Evolutionary conservation across 805 yeast genomes (phyloP), one percentile per base, ranked within the genome.

Genomic region (Hanseniaspora clermontiae): DNA sequence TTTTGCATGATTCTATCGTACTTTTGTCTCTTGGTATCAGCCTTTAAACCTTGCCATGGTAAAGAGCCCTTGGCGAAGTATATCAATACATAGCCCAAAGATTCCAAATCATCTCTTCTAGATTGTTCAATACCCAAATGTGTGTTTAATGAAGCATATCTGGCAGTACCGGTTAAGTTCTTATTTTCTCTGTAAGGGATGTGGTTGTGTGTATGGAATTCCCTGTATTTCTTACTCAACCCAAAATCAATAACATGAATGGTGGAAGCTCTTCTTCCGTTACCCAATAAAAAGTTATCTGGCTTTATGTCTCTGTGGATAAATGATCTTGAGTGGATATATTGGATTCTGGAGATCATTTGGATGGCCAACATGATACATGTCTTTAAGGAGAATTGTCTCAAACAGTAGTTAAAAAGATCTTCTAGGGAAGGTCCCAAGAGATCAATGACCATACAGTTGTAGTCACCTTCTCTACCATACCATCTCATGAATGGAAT

Each of bases 21-120:
- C 72, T 93, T 91, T 70, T 91, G 97, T 73, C 95, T 87, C 74
- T 91, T 91, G 15, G 96, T 88, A 29, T 91, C 93, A 42, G 97
- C 98, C 72, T 89, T 89, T 65, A 91, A 78, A 4, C 98, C 98
- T 72, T 91, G 98, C 98, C 98, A 91, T 55, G 98, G 98, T 65
- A 91, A 79, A 17, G 95, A 85, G 46, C 98, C 97, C 58, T 95
- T 81, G 70, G 95, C 85, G 68, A 91, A 93, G 72, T 91, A 91
- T 63, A 91, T 87, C 64, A 93, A 77, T 55, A 91, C 97, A 68
- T 91, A 91, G 51, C 96, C 97, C 66, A 91, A 78, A 60, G 93
- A 83, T 73, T 93, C 98, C 64, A 91, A 77, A 70, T 91, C 98
- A 71, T 91, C 98, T 69, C 98, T 81, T 74, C 98, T 82, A 64